phyloP scores from a whole-genome alignment of 106 monocot species.

The Platanthera guangdongensis region DNA sequence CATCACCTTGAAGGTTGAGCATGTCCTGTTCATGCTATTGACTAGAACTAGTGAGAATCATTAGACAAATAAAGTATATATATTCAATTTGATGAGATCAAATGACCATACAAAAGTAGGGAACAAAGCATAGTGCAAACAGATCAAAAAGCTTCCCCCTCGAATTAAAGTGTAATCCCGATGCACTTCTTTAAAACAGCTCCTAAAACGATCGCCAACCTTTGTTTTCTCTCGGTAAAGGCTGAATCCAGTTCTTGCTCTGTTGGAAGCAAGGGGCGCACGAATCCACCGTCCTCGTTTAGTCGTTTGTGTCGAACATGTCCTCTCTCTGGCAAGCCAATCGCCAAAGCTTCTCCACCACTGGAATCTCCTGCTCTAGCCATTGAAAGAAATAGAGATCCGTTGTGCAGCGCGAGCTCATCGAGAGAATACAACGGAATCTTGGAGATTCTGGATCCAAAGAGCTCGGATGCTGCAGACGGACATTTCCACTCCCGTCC shows the following conservation, averaged over 20 bases:
- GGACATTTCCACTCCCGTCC: conserved; percentile 16
- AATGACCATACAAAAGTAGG: background rate
- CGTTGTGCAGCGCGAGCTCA: conserved; percentile 6
- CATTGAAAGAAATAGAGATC: background rate
- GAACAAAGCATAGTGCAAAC: background rate
- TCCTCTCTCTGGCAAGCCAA: conserved; percentile 46
- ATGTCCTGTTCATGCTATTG: too few relatives aligned
- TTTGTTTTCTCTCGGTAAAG: conserved; percentile 53
- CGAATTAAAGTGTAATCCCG: too few relatives aligned
- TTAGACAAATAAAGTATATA: too few relatives aligned
- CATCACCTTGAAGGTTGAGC: too few relatives aligned
- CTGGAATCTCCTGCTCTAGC: conserved; percentile 58
- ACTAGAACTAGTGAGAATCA: too few relatives aligned
- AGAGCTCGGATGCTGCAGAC: conserved; percentile 74
- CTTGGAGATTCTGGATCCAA: conserved; percentile 71
- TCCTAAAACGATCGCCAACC: conserved; percentile 15
- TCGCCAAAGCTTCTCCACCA: conserved; percentile 88
- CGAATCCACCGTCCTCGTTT: background rate
- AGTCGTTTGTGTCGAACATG: background rate
- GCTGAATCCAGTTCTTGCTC: conserved; percentile 60
- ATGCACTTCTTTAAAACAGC: too few relatives aligned
- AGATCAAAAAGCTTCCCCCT: background rate
- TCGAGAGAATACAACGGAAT: conserved; percentile 86
- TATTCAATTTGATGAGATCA: too few relatives aligned
- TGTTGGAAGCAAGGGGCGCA: conserved; percentile 32